Base-by-base conservation (phyloP, 2,329 filamentous ascomycete genomes). In the Trichoderma semiorbis region DNA sequence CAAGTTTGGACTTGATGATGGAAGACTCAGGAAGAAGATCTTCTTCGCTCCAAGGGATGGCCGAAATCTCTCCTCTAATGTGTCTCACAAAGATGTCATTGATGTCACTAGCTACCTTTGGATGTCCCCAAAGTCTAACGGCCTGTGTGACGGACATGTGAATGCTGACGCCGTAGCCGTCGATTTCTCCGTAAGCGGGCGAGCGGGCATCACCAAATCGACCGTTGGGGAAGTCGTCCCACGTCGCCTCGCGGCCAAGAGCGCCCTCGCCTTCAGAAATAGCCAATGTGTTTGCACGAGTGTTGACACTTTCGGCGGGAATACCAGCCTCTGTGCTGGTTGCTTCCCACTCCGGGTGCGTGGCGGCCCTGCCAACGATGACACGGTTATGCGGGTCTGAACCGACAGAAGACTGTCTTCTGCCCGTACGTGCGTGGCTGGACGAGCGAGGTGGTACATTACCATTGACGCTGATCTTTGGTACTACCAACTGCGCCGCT, bases 221-320 rank as follows among this genome's bases (percentile, higher is more conserved):
- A 32, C 95, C 96, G 84, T 98, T 98, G 74, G 95, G 95, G 81
- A 94, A 99, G 79, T 99, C 96, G 78, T 99, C 96, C 96, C 96
- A 99, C 0, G 96, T 99, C 39, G 96, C 96, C 85, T 98, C 95
- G 64, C 96, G 89, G 12, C 95, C 96, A 7, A 98, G 85, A 4
- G 92, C 88, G 28, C 95, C 96, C 78, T 97, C 92, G 7, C 96
- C 95, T 83, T 98, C 95, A 0, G 95, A 97, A 72, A 98, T 98
- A 32, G 95, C 94, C 11, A 98, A 87, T 1, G 94, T 96, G 80
- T 95, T 95, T 71, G 92, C 91, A 67, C 95, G 89, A 24, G 89
- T 90, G 79, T 95, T 95, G 77, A 95, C 86, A 69, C 88, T 89
- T 75, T 90, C 90, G 3, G 88, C 88, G 1, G 90, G 93, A n/a